A percentile compares a stretch with the other conserved stretches of the same genome.
phyloP scores from a whole-genome alignment of 352 stramenopile species.

The Phytopythium delawarense region DNA sequence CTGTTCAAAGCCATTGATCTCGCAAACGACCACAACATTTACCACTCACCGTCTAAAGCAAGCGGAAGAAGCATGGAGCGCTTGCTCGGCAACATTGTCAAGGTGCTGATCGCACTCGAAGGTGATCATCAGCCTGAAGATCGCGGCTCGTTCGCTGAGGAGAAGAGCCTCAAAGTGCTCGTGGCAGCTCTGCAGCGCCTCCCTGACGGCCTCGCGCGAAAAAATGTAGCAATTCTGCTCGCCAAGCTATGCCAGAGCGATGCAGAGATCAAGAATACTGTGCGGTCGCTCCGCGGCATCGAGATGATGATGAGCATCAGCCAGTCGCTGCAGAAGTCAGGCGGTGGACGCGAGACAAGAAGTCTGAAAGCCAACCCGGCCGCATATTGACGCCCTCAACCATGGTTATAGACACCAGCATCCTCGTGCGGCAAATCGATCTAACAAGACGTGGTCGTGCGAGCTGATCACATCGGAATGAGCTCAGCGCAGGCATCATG shows the following conservation, averaged over 20 bases:
- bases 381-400: not conserved
- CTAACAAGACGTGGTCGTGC: too few relatives aligned
- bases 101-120: conserved; percentile 57
- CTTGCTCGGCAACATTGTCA: conserved; percentile 61
- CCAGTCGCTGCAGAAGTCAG: conserved; percentile 32
- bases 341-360: not conserved
- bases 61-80: conserved; percentile 28
- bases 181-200: conserved; percentile 42
- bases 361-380: not conserved
- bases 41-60: conserved; percentile 1
- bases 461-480: not conserved
- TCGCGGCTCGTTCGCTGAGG: conserved; percentile 18
- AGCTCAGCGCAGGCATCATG: not conserved
- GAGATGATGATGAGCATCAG: conserved; percentile 78
- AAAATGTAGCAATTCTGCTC: conserved; percentile 77
- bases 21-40: conserved; percentile 24
- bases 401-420: too few relatives aligned
- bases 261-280: conserved; percentile 34
- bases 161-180: conserved; percentile 25
- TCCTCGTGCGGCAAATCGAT: too few relatives aligned
- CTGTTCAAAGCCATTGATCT: conserved; percentile 40
- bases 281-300: conserved; percentile 63
- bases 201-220: conserved; percentile 47
- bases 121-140: conserved; percentile 13
- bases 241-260: conserved; percentile 62